Conservation (phyloP, 164 flowering plant species). For the Vitis cinerea region DNA sequence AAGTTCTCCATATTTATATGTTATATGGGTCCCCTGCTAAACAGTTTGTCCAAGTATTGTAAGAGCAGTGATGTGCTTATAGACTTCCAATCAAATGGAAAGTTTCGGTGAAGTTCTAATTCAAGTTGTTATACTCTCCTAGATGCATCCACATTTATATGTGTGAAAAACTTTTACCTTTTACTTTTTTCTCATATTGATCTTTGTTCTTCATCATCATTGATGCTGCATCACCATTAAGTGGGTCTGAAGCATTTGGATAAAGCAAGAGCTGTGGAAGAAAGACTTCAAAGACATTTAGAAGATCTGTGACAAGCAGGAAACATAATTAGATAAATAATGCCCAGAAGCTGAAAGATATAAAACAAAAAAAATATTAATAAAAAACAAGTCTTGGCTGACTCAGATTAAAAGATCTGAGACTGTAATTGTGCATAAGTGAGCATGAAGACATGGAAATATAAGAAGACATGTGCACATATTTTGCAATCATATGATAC, state of each 20-base stretch:
- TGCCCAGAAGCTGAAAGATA: background rate
- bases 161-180: constrained; percentile 37
- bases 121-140: no score
- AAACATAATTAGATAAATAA: background rate
- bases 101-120: no score
- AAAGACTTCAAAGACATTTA: constrained; percentile 71
- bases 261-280: constrained; percentile 83
- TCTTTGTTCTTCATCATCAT: constrained; percentile 66
- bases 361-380: background rate
- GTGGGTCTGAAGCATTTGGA: constrained; percentile 78
- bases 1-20: no score
- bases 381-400: background rate
- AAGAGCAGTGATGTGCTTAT: no score
- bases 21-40: no score
- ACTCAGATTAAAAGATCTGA: no score
- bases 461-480: background rate
- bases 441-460: background rate
- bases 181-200: constrained; percentile 69
- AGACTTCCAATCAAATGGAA: no score
- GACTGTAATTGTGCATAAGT: no score
- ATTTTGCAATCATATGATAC: background rate
- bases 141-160: no score
- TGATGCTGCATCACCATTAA: constrained; percentile 79
- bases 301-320: constrained; percentile 50
- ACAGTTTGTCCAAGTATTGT: no score